phyloP scores from a whole-genome alignment of 108 stramenopile genomes.

The Seminavis robusta region DNA sequence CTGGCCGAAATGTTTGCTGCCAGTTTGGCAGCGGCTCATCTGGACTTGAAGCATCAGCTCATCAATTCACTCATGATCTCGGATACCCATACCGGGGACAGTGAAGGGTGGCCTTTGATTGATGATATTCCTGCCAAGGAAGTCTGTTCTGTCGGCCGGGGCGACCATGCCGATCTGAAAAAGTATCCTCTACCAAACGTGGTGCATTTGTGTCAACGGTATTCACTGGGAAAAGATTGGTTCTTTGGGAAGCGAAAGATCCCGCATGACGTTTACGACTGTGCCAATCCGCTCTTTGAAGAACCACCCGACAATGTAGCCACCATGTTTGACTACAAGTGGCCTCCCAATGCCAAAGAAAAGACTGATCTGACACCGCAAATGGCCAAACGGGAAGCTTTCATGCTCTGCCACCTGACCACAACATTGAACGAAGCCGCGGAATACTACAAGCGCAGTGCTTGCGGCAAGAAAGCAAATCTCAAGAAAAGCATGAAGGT shows the following conservation, averaged over 20 bases:
- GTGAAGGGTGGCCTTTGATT: conserved; percentile 78
- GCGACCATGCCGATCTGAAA: no score
- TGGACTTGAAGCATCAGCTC: conserved; percentile 69
- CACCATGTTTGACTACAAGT: conserved; percentile 7
- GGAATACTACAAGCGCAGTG: conserved; percentile 4
- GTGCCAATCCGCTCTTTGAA: conserved; percentile 60
- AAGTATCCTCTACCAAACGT: conserved; percentile 28
- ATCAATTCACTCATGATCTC: conserved; percentile 79
- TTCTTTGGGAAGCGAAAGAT: conserved; percentile 67
- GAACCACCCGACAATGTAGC: conserved; percentile 48
- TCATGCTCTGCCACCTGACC: conserved; percentile 12
- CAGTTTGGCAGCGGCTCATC: conserved; percentile 82
- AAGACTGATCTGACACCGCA: not conserved
- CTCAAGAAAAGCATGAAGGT: no score
- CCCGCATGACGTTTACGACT: conserved; percentile 60
- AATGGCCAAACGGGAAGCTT: conserved; percentile 5
- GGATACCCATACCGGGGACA: conserved; percentile 23
- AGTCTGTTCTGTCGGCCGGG: not conserved
- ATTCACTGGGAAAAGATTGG: conserved; percentile 47
- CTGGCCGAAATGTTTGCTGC: conserved; percentile 68
- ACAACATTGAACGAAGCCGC: conserved; percentile 20
- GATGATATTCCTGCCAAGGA: not conserved
- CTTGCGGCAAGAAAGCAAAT: no score
- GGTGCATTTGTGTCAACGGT: conserved; percentile 80
- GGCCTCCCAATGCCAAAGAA: conserved; percentile 2